Conservation (phyloP, 192 early-diverging fungal species). For the Coemansia sp. region DNA sequence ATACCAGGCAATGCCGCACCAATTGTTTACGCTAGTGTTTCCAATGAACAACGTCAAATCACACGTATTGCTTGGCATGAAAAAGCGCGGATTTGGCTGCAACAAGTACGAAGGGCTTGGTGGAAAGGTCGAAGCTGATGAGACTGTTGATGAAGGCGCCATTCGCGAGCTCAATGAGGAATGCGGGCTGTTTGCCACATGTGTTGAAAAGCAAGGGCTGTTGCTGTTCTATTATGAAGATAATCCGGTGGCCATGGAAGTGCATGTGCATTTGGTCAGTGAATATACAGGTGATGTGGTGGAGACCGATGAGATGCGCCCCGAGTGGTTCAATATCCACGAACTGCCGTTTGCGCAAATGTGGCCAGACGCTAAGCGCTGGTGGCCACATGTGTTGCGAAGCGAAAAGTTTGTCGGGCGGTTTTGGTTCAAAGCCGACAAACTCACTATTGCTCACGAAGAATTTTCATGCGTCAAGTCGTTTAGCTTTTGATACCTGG, state of each 20-base stretch:
- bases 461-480: conserved; percentile 15
- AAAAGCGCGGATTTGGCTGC: conserved; percentile 78
- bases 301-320: conserved; percentile 78
- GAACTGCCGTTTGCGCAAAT: conserved; percentile 65
- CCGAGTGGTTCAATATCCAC: conserved; percentile 63
- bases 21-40: conserved; percentile 46
- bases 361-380: conserved; percentile 71
- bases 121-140: conserved; percentile 71
- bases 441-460: conserved; percentile 30
- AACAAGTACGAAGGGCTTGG: conserved; percentile 74
- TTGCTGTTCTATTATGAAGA: conserved; percentile 69
- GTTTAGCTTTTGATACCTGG: conserved; percentile 11
- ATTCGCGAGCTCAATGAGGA: conserved; percentile 67
- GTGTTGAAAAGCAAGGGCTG: conserved; percentile 55
- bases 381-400: conserved; percentile 61
- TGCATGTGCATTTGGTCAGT: conserved; percentile 60
- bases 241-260: conserved; percentile 63
- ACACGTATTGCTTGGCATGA: conserved; percentile 70
- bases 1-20: conserved; percentile 23
- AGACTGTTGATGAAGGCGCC: conserved; percentile 64
- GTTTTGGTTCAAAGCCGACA: conserved; percentile 53
- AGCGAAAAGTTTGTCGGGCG: conserved; percentile 50
- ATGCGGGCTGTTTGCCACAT: conserved; percentile 45
- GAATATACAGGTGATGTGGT: conserved; percentile 49
- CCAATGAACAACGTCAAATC: conserved; percentile 13